Evolutionary conservation across 2,329 filamentous ascomycete species (phyloP), one percentile per base, ranked within the genome.

Genomic region (Diplodia sapinea): DNA sequence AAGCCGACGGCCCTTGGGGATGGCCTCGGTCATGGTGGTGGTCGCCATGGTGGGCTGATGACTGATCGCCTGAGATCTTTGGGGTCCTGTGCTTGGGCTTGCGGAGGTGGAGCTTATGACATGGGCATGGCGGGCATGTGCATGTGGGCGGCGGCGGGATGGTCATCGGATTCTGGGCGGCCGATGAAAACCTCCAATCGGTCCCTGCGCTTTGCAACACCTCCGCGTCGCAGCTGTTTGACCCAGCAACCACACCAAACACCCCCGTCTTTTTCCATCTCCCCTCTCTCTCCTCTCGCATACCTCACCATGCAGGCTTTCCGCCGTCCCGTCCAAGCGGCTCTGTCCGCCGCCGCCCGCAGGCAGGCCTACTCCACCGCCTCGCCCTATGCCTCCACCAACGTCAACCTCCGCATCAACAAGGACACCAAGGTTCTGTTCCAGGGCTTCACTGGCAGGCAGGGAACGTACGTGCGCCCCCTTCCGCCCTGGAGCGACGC

Each of bases 381-480:
- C 86, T 70, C 88, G 72, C 87, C 88, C 69, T 80, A 80, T 66
- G 72, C 76, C 66, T 74, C 77, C 70, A 80, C 79, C 29, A 77
- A 79, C 73, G 76, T 78, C 77, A 98, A 98, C 86, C 88, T 98
- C 77, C 91, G 93, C 83, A 94, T 98, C 85, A 97, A 93, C 82
- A 79, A 85, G 80, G 90, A 97, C 74, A 99, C 95, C 75, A 96
- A 95, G 85, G 93, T 99, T 73, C 85, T 98, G 77, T 98, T 88
- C 86, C 95, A 99, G 85, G 95, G 95, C 74, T 98, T 98, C 82
- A 98, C 94, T 68, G 94, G 94, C 80, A 95, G 92, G 86, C 93
- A 96, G 87, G 93, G 93, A 90, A 94, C 91, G 79, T 81, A 72
- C 78, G 79, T 80, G 66, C 38, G 6, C 26, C 11, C 20, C 47